Conservation (phyloP, 257 asterid species). For the Handroanthus guayacan region DNA sequence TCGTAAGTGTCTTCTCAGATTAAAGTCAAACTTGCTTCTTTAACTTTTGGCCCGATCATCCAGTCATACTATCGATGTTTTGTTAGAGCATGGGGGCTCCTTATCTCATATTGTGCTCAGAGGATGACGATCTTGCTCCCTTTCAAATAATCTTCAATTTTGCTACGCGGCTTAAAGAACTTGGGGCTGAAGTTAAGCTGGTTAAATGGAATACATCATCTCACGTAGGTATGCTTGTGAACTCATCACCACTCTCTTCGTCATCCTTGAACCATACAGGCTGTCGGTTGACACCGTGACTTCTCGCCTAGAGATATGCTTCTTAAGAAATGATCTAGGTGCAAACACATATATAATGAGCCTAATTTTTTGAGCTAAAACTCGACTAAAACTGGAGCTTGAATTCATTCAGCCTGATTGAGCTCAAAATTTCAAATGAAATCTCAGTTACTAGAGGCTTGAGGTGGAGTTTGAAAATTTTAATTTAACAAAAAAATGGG, state of each 20-base stretch:
- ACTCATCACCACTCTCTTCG: neutral
- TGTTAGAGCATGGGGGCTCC: conserved; percentile 87
- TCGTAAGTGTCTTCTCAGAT: conserved; percentile 55
- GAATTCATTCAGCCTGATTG: too few relatives aligned
- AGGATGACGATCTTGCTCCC: conserved; percentile 96
- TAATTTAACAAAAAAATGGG: too few relatives aligned
- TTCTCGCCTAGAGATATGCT: too few relatives aligned
- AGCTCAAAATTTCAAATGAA: too few relatives aligned
- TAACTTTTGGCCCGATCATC: conserved; percentile 17
- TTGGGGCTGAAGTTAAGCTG: conserved; percentile 81
- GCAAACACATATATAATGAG: too few relatives aligned
- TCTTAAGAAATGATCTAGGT: too few relatives aligned
- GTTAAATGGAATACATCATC: conserved; percentile 85
- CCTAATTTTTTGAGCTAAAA: too few relatives aligned
- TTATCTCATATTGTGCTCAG: conserved; percentile 89
- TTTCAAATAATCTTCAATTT: conserved; percentile 69
- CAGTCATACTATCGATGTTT: conserved; percentile 9
- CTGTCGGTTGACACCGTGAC: neutral
- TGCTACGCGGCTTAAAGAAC: conserved; percentile 69
- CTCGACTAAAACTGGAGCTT: too few relatives aligned
- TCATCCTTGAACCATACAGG: conserved; percentile 2
- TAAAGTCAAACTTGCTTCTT: neutral
- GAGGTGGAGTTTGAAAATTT: too few relatives aligned
- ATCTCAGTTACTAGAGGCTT: too few relatives aligned
- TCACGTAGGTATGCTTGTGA: conserved; percentile 76